phyloP scores from a whole-genome alignment of 1,139 yeast species.

The Yamadazyma sp. region DNA sequence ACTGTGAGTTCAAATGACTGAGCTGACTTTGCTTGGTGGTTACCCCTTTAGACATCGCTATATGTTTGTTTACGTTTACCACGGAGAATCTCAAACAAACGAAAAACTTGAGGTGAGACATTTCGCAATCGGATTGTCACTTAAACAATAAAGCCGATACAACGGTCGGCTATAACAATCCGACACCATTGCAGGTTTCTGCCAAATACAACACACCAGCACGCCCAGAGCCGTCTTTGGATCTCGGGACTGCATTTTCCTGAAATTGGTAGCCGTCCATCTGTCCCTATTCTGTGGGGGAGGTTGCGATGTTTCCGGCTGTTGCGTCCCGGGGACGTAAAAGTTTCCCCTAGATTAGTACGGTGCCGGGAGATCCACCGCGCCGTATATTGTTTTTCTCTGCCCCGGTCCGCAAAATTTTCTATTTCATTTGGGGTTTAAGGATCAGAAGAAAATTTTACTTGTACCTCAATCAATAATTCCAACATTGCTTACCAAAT shows the following conservation, averaged over 20 bases:
- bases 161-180: no score
- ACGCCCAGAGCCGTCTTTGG: neutral
- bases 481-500: neutral
- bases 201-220: no score
- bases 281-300: no score
- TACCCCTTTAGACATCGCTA: slow-evolving; percentile 1
- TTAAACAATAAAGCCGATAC: neutral
- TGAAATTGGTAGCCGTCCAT: no score
- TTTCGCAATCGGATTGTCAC: neutral
- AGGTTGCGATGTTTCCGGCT: no score
- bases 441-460: slow-evolving; percentile 3
- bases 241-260: no score
- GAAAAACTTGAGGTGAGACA: neutral
- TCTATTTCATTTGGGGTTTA: slow-evolving; percentile 2
- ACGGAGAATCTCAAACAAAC: neutral
- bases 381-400: neutral
- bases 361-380: slow-evolving; percentile 1
- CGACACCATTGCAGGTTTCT: no score
- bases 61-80: neutral
- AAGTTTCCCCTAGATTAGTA: neutral
- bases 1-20: slow-evolving; percentile 60
- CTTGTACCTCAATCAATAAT: neutral
- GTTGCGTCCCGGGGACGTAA: neutral
- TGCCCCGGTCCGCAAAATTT: slow-evolving; percentile 3
- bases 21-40: slow-evolving; percentile 49